phyloP scores from a whole-genome alignment of 257 asterid genomes.

The Misopates orontium region DNA sequence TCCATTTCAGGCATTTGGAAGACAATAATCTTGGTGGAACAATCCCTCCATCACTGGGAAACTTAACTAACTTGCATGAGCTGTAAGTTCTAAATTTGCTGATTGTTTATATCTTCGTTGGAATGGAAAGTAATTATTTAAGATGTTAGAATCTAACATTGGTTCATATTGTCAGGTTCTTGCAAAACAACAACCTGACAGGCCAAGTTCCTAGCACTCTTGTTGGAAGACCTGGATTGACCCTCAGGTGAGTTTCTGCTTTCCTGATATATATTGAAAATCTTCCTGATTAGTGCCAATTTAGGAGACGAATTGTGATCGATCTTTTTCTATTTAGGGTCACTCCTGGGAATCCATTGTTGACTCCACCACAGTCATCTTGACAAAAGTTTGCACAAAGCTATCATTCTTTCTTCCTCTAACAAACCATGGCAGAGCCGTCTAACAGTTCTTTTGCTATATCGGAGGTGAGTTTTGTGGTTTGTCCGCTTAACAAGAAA shows the following conservation, averaged over 20 bases:
- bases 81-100: slow-evolving; percentile 55
- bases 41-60: slow-evolving; percentile 69
- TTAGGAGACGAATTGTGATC: no score
- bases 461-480: no score
- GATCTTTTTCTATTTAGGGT: slow-evolving; percentile 41
- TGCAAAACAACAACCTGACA: slow-evolving; percentile 87
- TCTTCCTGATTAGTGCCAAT: neutral
- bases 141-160: neutral
- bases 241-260: slow-evolving; percentile 50
- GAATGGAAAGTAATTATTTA: neutral
- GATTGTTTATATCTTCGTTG: neutral
- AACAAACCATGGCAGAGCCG: slow-evolving; percentile 11
- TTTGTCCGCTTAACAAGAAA: neutral
- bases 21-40: slow-evolving; percentile 67
- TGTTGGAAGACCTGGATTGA: slow-evolving; percentile 49
- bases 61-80: slow-evolving; percentile 47
- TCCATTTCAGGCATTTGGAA: slow-evolving; percentile 71
- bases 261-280: neutral
- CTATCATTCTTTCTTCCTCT: neutral
- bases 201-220: slow-evolving; percentile 76
- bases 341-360: slow-evolving; percentile 75
- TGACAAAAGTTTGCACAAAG: slow-evolving; percentile 26
- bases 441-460: no score
- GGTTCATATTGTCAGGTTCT: slow-evolving; percentile 45
- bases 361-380: slow-evolving; percentile 45